phyloP scores from a whole-genome alignment of 768 basidiomycete species.

The Termitomyces eurrhizus region DNA sequence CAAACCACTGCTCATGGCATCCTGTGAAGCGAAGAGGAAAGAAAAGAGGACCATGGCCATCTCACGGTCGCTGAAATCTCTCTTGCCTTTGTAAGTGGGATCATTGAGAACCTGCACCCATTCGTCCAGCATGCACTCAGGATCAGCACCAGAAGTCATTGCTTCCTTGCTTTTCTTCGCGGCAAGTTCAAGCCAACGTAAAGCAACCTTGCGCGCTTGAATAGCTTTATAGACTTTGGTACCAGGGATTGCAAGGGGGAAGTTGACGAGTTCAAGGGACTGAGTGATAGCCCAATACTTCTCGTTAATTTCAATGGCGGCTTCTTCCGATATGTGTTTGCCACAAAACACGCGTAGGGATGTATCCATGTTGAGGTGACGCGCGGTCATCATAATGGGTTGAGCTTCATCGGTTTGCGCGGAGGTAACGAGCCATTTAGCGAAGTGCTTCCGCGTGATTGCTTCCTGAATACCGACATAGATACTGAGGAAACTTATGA shows the following conservation, averaged over 20 bases:
- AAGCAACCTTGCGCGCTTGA: conserved; percentile 82
- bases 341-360: conserved; percentile 97
- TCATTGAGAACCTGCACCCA: conserved; percentile 79
- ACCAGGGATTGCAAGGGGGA: conserved; percentile 91
- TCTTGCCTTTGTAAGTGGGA: conserved; percentile 68
- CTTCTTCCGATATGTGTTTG: conserved; percentile 77
- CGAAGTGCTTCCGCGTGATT: conserved; percentile 75
- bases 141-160: conserved; percentile 76
- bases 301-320: conserved; percentile 76
- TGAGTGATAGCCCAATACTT: conserved; percentile 96
- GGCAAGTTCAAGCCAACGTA: conserved; percentile 76
- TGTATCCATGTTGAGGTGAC: conserved; percentile 95
- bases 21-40: conserved; percentile 95
- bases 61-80: conserved; percentile 88
- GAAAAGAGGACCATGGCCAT: conserved; percentile 97
- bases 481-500: conserved; percentile 43
- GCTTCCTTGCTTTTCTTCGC: conserved; percentile 75
- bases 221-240: conserved; percentile 95
- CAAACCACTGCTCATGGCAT: conserved; percentile 96
- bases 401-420: conserved; percentile 44
- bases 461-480: conserved; percentile 83
- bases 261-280: conserved; percentile 97
- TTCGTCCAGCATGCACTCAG: conserved; percentile 88
- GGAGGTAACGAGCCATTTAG: conserved; percentile 63
- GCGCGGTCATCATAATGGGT: conserved; percentile 86